Conservation (phyloP, 2,329 filamentous ascomycete species). For the Colletotrichum horii region DNA sequence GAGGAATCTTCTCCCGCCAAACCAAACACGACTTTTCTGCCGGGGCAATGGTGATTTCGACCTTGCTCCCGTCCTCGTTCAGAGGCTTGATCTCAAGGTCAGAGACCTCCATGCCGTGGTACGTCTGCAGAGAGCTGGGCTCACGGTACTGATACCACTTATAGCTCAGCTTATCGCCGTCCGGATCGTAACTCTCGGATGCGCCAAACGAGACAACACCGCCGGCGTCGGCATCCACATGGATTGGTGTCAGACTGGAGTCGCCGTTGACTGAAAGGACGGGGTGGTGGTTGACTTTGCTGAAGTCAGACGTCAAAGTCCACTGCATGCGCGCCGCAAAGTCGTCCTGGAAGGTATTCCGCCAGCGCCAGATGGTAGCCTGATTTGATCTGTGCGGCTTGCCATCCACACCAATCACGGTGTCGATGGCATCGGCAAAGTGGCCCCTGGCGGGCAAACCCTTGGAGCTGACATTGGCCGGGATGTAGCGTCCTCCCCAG, state of each 20-base stretch:
- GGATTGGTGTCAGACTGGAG: conserved; percentile 38
- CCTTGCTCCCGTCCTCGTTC: conserved; percentile 19
- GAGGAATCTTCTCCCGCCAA: conserved; percentile 1
- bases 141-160: conserved; percentile 56
- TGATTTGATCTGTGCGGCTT: conserved; percentile 30
- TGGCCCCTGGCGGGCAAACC: conserved; percentile 19
- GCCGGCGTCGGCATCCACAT: conserved; percentile 45
- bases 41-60: conserved; percentile 14
- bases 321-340: conserved; percentile 47
- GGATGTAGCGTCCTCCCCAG: conserved; percentile 54
- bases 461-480: conserved; percentile 31
- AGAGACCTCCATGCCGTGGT: conserved; percentile 41
- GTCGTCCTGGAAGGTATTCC: conserved; percentile 44
- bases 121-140: conserved; percentile 43
- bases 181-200: conserved; percentile 49
- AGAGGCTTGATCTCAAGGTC: conserved; percentile 35
- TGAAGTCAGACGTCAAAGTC: conserved; percentile 31
- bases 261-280: conserved; percentile 47
- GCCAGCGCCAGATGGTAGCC: conserved; percentile 48
- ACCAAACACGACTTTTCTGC: conserved; percentile 42
- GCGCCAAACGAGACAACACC: conserved; percentile 48
- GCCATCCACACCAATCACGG: conserved; percentile 31
- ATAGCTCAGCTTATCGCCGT: conserved; percentile 46
- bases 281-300: conserved; percentile 50
- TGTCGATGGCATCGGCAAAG: conserved; percentile 34